Percentiles rank a stretch among this genome's conserved stretches.
Evolutionary conservation across 2,329 filamentous ascomycete genomes (phyloP).

Genomic region (Colletotrichum abscissum): DNA sequence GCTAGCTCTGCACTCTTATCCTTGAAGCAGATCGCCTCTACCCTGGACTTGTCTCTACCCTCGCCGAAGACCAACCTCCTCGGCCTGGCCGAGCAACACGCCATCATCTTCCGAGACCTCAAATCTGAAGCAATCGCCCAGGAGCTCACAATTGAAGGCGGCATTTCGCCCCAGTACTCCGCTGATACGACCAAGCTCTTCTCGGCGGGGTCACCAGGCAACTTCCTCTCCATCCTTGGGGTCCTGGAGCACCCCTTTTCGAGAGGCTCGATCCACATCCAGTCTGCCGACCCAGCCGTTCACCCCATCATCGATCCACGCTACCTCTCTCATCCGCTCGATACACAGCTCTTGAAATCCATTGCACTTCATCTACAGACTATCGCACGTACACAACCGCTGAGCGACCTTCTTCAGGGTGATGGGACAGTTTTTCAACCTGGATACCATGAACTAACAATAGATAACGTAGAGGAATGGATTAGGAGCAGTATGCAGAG

Average conservation of each 20-base stretch:
- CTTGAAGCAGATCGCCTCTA: slow-evolving; percentile 21
- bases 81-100: slow-evolving; percentile 19
- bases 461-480: slow-evolving; percentile 21
- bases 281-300: slow-evolving; percentile 1
- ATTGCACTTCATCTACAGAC: slow-evolving; percentile 26
- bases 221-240: slow-evolving; percentile 26
- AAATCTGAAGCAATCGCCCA: slow-evolving; percentile 13
- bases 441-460: slow-evolving; percentile 20
- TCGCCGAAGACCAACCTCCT: neutral
- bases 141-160: slow-evolving; percentile 28
- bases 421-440: slow-evolving; percentile 23
- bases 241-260: slow-evolving; percentile 33
- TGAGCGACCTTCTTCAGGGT: slow-evolving; percentile 23
- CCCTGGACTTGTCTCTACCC: neutral
- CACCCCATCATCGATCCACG: slow-evolving; percentile 27
- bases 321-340: slow-evolving; percentile 29
- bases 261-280: slow-evolving; percentile 27
- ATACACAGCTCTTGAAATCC: slow-evolving; percentile 13
- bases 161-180: slow-evolving; percentile 30
- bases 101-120: slow-evolving; percentile 16
- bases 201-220: slow-evolving; percentile 1
- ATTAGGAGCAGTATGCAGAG: slow-evolving; percentile 20
- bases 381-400: slow-evolving; percentile 13
- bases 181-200: slow-evolving; percentile 30
- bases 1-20: slow-evolving; percentile 26